Base-by-base conservation (phyloP, 2,329 filamentous ascomycete genomes). In the Clarireedia hainanense region DNA sequence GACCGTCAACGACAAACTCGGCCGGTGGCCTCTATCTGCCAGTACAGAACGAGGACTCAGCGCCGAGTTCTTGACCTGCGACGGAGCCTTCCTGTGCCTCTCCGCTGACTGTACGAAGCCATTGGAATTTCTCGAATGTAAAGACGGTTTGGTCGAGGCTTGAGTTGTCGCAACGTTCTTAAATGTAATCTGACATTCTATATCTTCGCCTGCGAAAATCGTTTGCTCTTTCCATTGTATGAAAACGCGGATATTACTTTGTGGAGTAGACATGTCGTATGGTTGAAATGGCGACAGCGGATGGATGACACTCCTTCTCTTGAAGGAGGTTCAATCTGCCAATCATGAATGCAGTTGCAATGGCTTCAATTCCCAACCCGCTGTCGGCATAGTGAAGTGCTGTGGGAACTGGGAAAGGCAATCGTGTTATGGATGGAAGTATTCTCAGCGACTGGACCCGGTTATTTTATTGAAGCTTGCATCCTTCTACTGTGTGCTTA, bases 131-230 rank as follows among this genome's bases (percentile, higher is more conserved):
- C 61, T 52, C 43, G 64, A 54, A 57, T 64, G 64, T 50, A 64
- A 48, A 10, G 61, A 63, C 47, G 63, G 49, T 50, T 58, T 62
- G 39, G 64, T 58, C 14, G 63, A 58, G 12, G 53, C 37, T 37
- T 63, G 60, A 26, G 55, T 50, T 26, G 61, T 58, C 26, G 68
- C 67, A 60, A 91, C 80, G 70, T 99, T 99, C 74, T 88, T 92
- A 75, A 99, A 99, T 50, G 89, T 96, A 71, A 99, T 95, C 63
- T 86, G 91, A 74, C 94, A 97, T 74, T 91, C 89, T 68, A 97
- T 82, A 68, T 96, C 88, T 77, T 99, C 94, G 72, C 94, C 94
- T 56, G 94, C 89, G 74, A 97, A 99, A 66, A 99, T 89, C 60
- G 89, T 91, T 71, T 92, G 85, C 69, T 95, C 89, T 71, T 90